Evolutionary conservation across 73 alveolate genomes (phyloP).

Genomic region (Breviolum minutum): DNA sequence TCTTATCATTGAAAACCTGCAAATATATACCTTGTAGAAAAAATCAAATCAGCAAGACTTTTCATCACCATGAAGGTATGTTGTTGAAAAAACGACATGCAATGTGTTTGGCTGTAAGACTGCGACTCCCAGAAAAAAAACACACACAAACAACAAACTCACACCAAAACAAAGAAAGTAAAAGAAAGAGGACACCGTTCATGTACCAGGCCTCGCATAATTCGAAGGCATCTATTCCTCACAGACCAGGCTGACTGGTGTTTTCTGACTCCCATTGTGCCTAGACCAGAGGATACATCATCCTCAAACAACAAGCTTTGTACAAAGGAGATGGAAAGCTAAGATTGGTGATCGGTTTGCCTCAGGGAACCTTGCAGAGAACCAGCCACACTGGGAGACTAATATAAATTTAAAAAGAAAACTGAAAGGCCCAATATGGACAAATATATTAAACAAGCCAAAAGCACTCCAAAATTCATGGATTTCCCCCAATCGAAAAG

Average conservation of each 20-base stretch:
- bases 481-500: background rate
- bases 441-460: too few species aligned
- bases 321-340: too few species aligned
- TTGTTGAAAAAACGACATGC: background rate
- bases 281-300: too few species aligned
- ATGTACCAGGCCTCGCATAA: constrained; percentile 32
- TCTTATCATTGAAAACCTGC: too few species aligned
- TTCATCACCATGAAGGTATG: background rate
- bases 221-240: constrained; percentile 88
- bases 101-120: background rate
- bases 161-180: background rate
- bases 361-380: too few species aligned
- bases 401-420: too few species aligned
- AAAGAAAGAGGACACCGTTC: background rate
- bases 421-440: too few species aligned
- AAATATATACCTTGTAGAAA: too few species aligned
- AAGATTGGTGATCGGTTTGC: too few species aligned
- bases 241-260: background rate
- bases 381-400: too few species aligned
- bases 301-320: too few species aligned
- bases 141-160: background rate
- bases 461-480: background rate
- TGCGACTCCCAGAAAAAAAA: background rate
- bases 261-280: background rate
- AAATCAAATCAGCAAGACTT: too few species aligned